These are phyloP conservation scores for Gossypium gossypioides DNA, from an alignment of 441 rosid genomes.

Conservation along the genomic window DNA sequence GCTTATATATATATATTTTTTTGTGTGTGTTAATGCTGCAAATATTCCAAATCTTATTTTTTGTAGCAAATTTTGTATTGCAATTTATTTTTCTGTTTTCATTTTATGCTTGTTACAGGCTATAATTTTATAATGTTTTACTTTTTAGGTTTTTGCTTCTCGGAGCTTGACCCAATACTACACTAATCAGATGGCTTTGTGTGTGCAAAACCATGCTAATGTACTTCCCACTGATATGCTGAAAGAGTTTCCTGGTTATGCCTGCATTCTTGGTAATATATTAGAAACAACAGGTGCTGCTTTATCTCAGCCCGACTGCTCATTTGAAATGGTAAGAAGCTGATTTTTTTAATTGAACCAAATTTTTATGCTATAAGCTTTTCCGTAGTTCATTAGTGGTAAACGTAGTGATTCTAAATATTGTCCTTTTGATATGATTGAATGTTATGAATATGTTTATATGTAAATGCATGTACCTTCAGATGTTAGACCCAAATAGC, in stretches of 20 bases:
- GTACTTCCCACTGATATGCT: conserved; percentile 56
- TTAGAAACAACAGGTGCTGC: conserved; percentile 76
- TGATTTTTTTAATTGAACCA: not conserved
- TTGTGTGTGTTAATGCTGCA: not conserved
- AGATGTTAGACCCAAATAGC: not conserved
- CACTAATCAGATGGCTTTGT: conserved; percentile 69
- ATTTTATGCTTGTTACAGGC: conserved; percentile 8
- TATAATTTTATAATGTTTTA: conserved; percentile 20
- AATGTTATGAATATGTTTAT: not conserved
- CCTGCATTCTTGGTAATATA: conserved; percentile 82
- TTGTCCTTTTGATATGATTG: not conserved
- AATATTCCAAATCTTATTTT: not conserved
- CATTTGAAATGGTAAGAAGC: conserved; percentile 63
- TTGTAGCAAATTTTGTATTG: not conserved
- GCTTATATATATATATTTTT: not conserved
- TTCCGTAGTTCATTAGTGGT: not conserved
- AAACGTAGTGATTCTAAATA: not conserved
- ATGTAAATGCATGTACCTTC: not conserved
- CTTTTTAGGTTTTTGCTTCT: conserved; percentile 59
- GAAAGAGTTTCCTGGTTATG: conserved; percentile 60
- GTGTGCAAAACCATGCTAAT: conserved; percentile 48
- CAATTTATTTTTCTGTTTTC: not conserved
- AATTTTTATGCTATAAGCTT: not conserved
- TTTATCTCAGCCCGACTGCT: conserved; percentile 67
- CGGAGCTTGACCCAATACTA: conserved; percentile 57